Base-by-base conservation (phyloP, 164 flowering plant species). In the Stephania cephalantha region DNA sequence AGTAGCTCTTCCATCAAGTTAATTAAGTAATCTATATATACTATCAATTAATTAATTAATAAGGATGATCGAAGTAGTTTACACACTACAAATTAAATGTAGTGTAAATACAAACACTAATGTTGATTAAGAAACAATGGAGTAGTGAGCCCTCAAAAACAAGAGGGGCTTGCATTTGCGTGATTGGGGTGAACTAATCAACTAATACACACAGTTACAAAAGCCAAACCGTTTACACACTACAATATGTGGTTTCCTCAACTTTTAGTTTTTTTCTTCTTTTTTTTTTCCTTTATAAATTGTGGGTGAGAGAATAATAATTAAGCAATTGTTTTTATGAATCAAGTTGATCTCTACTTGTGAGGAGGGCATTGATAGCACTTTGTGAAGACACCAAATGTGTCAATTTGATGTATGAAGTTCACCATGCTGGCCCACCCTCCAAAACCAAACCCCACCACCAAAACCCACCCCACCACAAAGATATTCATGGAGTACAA, bases 371-470 rank as follows among this genome's bases (percentile, higher is more conserved):
- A 90, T 72, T 90, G 94, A 61, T 86, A 90, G 81, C 94, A 90
- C 83, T 90, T 90, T 6, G 91, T 85, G 81, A 90, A 90, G 11
- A 90, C 71, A 29, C 94, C 94, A 83, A 90, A 90, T 11, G 87
- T 81, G 58, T 88, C 55, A 68, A 90, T 79, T 82, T 90, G 94
- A 4, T 78, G 88, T 5, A 90, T 79, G 85, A 90, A 90, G 78
- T 90, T 90, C 78, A 88, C 81, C 85, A 83, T 85, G 78, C 94
- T 90, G 50, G 94, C 94, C 94, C 94, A 90, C 50, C 94, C 94
- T 76, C 94, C 94, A 77, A 90, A 90, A 30, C 94, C 94, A 82
- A 90, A 90, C 74, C 94, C 94, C n/a, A 90, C 86, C 1, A 90
- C 77, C 31, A 90, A 80, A 18, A 90, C 90, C 94, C 94, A 90